Base-by-base conservation (phyloP, 139 green algal species). In the Coelastrella sp. region DNA sequence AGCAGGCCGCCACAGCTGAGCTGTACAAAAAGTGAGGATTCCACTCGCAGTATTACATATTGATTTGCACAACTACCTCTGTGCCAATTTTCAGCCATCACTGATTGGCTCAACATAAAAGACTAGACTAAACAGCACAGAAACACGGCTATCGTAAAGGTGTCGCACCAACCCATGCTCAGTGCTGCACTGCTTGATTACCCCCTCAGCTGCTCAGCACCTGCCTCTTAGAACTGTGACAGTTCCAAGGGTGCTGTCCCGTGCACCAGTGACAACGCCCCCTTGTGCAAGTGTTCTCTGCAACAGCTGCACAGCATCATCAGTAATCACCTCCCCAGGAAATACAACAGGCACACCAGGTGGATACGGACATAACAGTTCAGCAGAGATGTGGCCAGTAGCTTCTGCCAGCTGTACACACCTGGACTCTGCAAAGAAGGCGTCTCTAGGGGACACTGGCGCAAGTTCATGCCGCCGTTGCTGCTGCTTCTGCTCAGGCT, bases 321-420 rank as follows among this genome's bases (percentile, higher is more conserved):
- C 9, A 0, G 63, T 93, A 30, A 98, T 72, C 0, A 81, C 27
- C 81, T 98, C 96, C 19, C 96, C 96, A 17, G 96, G 96, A 23
- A 96, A 81, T 30, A 96, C 35, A 7, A 92, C 67, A 17, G 96
- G 95, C 32, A 98, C 93, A 13, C 96, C 96, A 0, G 96, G 96
- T 1, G 96, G 96, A 81, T 98, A 98, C 5, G 96, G 96, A 76
- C 92, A 96, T 74, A 98, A 53, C 57, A 97, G 85, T 86, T 98
- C 96, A 17, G 94, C 95, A 21, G 83, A 90, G n/a, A 94, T 86
- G 2, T 75, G 50, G 5, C 90, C 90, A 34, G 83, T 68, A 13
- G 86, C 86, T 8, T 41, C 53, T 27, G 32, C 38, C 2, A 82
- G 15, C 37, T 45, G 30, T 15, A 83, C 40, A 0, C 30, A 67